Conservation (phyloP, 148 eudicot genomes). For the Mesembryanthemum crystallinum region DNA sequence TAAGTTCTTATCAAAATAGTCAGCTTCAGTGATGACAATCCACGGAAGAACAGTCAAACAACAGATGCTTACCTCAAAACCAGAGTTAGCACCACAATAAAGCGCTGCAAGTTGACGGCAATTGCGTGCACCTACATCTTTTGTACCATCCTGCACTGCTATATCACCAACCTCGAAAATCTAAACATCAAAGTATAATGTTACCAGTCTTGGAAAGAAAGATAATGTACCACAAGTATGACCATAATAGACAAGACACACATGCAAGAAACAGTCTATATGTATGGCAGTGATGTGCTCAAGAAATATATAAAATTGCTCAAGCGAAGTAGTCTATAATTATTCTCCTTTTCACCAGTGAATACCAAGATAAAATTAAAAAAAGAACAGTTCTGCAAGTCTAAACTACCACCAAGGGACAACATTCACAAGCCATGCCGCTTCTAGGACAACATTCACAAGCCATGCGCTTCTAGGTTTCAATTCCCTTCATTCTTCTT, state of each 20-base stretch:
- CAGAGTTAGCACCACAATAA: conserved; percentile 89
- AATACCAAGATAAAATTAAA: too few relatives aligned
- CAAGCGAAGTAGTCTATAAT: too few relatives aligned
- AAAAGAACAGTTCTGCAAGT: too few relatives aligned
- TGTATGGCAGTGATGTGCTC: too few relatives aligned
- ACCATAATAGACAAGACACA: background rate
- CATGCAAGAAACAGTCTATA: too few relatives aligned
- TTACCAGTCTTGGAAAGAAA: background rate
- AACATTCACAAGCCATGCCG: too few relatives aligned
- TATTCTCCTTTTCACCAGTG: too few relatives aligned
- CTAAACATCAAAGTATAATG: conserved; percentile 29
- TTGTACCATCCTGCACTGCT: conserved; percentile 51
- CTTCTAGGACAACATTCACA: too few relatives aligned
- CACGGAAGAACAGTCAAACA: background rate
- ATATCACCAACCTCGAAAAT: conserved; percentile 94
- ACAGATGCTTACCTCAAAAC: conserved; percentile 70
- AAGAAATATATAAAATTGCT: too few relatives aligned
- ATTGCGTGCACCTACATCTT: conserved; percentile 90
- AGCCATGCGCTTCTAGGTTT: too few relatives aligned
- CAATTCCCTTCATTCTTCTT: too few relatives aligned
- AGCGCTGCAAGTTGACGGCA: conserved; percentile 80
- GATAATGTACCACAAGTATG: background rate
- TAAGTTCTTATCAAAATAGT: background rate
- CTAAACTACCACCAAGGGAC: too few relatives aligned
- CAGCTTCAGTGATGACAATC: background rate